Evolutionary conservation across 1,284 basidiomycete species (phyloP).

Genomic region (Naganishia cerealis): DNA sequence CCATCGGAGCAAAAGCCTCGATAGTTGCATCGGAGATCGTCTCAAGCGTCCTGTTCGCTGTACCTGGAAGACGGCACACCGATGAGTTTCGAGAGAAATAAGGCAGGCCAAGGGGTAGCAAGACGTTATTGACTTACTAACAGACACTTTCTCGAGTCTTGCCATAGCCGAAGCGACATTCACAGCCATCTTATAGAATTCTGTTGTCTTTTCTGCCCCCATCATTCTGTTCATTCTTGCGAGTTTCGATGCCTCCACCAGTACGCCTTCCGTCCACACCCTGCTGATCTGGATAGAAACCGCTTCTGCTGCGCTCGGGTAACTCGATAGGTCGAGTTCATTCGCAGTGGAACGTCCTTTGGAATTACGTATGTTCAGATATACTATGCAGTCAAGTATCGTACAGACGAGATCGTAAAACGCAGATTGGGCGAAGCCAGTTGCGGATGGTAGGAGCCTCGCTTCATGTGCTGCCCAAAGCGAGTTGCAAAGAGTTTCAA

Average conservation of each 20-base stretch:
- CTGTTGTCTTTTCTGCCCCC: conserved; percentile 28
- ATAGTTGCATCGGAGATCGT: background rate
- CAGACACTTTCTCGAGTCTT: conserved; percentile 24
- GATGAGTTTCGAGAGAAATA: background rate
- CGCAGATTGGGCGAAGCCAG: conserved; percentile 55
- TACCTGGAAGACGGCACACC: background rate
- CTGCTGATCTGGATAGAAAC: conserved; percentile 36
- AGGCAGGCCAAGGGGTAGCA: background rate
- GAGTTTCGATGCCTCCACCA: conserved; percentile 39
- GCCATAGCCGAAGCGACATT: conserved; percentile 18
- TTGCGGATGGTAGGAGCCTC: conserved; percentile 62
- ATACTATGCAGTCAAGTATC: conserved; percentile 68
- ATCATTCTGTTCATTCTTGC: conserved; percentile 28
- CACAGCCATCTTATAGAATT: conserved; percentile 23
- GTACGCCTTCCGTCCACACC: conserved; percentile 43
- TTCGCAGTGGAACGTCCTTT: conserved; percentile 39
- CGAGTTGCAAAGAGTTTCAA: conserved; percentile 63
- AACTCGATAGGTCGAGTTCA: conserved; percentile 34
- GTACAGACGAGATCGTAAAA: conserved; percentile 66
- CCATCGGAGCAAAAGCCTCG: background rate
- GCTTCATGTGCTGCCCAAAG: conserved; percentile 76
- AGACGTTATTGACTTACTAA: conserved; percentile 7
- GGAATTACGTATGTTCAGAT: conserved; percentile 55
- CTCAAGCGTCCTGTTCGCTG: background rate
- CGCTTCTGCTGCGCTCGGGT: conserved; percentile 34